Evolutionary conservation across 176 grass and related monocot genomes (phyloP).

Genomic region (Echinochloa phyllopogon): DNA sequence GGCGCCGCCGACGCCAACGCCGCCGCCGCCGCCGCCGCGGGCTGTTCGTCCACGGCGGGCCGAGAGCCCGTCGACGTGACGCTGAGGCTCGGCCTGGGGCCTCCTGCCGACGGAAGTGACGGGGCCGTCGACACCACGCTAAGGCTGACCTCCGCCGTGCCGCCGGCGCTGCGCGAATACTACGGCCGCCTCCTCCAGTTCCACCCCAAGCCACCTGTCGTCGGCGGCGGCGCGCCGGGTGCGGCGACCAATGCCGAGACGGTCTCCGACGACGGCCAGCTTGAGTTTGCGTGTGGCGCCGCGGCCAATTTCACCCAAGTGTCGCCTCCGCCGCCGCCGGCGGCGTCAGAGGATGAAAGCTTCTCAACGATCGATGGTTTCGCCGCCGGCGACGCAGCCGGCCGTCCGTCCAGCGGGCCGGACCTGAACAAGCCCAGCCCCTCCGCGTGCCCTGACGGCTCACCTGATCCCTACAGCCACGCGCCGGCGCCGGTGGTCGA

Average conservation of each 20-base stretch:
- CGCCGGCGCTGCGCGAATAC: neutral
- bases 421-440: neutral
- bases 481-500: neutral
- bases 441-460: neutral
- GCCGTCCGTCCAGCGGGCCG: neutral
- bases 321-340: too few relatives aligned
- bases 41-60: neutral
- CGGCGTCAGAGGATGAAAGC: neutral
- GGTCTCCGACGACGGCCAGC: neutral
- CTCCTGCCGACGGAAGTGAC: neutral
- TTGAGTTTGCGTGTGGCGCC: too few relatives aligned
- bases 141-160: neutral
- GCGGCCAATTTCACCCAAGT: too few relatives aligned
- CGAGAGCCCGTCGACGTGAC: neutral
- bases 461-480: neutral
- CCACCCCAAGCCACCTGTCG: neutral
- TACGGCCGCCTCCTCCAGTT: neutral
- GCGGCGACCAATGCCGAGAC: neutral
- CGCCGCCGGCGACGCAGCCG: neutral
- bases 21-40: neutral
- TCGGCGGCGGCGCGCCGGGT: too few relatives aligned
- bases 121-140: neutral
- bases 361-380: neutral
- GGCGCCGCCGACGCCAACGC: too few relatives aligned
- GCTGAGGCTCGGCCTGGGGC: neutral